Percentiles rank a stretch among this genome's conserved stretches.
phyloP scores from a whole-genome alignment of 2,329 filamentous ascomycete species.

The Colletotrichum incanum region DNA sequence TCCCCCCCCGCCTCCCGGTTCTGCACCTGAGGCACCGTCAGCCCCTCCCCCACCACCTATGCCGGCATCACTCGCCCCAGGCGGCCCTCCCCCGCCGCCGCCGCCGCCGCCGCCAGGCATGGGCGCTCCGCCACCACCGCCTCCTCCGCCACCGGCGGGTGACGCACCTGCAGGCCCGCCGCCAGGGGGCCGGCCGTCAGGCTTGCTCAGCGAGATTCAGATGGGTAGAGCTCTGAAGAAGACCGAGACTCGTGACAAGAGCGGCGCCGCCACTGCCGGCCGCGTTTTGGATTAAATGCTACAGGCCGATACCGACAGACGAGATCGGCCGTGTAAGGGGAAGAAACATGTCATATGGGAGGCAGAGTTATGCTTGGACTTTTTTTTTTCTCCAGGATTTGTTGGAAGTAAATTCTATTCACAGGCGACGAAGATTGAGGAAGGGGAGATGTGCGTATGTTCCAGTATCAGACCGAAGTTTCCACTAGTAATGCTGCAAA shows the following conservation, averaged over 20 bases:
- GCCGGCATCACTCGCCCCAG: slow-evolving; percentile 50
- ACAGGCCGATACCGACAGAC: not conserved
- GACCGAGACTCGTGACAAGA: slow-evolving; percentile 91
- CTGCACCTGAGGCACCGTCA: slow-evolving; percentile 45
- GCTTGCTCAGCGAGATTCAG: slow-evolving; percentile 87
- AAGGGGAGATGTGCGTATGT: slow-evolving; percentile 6
- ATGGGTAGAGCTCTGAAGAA: slow-evolving; percentile 86
- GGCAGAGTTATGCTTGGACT: not conserved
- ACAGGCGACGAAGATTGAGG: slow-evolving; percentile 17
- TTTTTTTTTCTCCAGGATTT: not conserved
- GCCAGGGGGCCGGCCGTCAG: slow-evolving; percentile 66
- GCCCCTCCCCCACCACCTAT: slow-evolving; percentile 54
- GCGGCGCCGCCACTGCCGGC: slow-evolving; percentile 80
- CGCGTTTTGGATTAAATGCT: slow-evolving; percentile 72
- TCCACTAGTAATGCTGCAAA: slow-evolving; percentile 33
- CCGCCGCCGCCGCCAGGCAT: slow-evolving; percentile 60
- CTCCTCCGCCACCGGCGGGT: slow-evolving; percentile 59
- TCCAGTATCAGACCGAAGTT: slow-evolving; percentile 24
- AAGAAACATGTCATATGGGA: not conserved
- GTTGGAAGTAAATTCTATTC: slow-evolving; percentile 16
- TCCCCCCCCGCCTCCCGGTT: slow-evolving; percentile 50
- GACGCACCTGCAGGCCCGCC: slow-evolving; percentile 63
- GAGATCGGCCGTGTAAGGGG: not conserved
- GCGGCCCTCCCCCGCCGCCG: slow-evolving; percentile 54
- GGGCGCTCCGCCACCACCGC: slow-evolving; percentile 58